A percentile compares a stretch with the other conserved stretches of the same genome.
Evolutionary conservation across 2,329 filamentous ascomycete genomes (phyloP).

Genomic region (Scedosporium minutisporum): DNA sequence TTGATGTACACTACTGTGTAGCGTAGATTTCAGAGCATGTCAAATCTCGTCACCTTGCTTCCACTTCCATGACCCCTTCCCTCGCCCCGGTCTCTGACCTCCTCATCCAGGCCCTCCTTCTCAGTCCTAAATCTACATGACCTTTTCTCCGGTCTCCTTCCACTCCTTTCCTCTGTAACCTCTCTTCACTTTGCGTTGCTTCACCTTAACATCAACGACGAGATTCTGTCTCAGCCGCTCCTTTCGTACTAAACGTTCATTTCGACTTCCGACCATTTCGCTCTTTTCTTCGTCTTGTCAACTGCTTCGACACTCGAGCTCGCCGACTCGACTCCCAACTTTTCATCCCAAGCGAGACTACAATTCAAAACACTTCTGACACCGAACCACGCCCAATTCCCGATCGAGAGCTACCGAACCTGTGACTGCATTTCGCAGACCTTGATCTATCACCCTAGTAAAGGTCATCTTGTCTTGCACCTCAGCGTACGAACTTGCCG

Average conservation of each 20-base stretch:
- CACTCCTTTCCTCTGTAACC: neutral
- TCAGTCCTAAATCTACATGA: neutral
- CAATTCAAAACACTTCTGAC: constrained; percentile 1
- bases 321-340: neutral
- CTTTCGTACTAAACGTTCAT: neutral
- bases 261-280: neutral
- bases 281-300: neutral
- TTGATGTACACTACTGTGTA: too few species aligned
- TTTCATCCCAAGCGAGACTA: neutral
- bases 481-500: neutral
- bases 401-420: neutral
- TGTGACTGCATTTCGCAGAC: neutral
- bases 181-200: neutral
- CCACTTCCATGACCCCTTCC: neutral
- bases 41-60: neutral
- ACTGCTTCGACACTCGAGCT: neutral
- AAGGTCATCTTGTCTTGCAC: neutral
- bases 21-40: too few species aligned
- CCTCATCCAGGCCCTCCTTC: neutral
- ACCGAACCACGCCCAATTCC: neutral
- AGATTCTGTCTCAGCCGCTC: neutral
- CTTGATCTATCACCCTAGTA: neutral
- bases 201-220: neutral
- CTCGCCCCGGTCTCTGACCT: neutral
- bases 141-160: neutral